A percentile compares a stretch with the other conserved stretches of the same genome.
Evolutionary conservation across 345 rosid genomes (phyloP).

Genomic region (Turritis glabra): DNA sequence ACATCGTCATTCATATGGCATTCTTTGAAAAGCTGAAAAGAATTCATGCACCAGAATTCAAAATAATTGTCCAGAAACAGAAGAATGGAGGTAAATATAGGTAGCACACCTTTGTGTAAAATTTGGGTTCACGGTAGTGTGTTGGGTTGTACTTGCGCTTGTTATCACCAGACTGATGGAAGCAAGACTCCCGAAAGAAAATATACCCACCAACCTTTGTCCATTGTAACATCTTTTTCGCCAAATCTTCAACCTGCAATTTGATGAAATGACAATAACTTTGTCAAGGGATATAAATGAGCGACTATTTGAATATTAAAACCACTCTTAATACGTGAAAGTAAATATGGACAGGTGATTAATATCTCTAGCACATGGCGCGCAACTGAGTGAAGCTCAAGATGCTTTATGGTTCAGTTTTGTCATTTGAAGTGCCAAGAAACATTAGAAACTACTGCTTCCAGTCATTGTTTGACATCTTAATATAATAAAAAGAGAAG

Average conservation of each 20-base stretch:
- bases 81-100: neutral
- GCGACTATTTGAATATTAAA: neutral
- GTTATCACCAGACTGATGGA: slow-evolving; percentile 92
- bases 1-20: slow-evolving; percentile 52
- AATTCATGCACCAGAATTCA: neutral
- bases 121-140: slow-evolving; percentile 96
- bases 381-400: neutral
- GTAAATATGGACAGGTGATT: neutral
- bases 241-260: slow-evolving; percentile 73
- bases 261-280: neutral
- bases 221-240: slow-evolving; percentile 80
- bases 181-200: slow-evolving; percentile 96
- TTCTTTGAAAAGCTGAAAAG: slow-evolving; percentile 78
- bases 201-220: slow-evolving; percentile 85
- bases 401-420: neutral
- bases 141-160: slow-evolving; percentile 84
- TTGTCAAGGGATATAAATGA: neutral
- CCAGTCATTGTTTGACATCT: neutral
- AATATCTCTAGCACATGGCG: slow-evolving; percentile 1
- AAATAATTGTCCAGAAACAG: neutral
- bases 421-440: neutral
- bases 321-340: neutral
- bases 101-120: slow-evolving; percentile 77
- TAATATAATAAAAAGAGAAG: no score
- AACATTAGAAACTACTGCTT: neutral